phyloP scores from a whole-genome alignment of 2,329 filamentous ascomycete species.

The Dactylonectria macrodidyma region DNA sequence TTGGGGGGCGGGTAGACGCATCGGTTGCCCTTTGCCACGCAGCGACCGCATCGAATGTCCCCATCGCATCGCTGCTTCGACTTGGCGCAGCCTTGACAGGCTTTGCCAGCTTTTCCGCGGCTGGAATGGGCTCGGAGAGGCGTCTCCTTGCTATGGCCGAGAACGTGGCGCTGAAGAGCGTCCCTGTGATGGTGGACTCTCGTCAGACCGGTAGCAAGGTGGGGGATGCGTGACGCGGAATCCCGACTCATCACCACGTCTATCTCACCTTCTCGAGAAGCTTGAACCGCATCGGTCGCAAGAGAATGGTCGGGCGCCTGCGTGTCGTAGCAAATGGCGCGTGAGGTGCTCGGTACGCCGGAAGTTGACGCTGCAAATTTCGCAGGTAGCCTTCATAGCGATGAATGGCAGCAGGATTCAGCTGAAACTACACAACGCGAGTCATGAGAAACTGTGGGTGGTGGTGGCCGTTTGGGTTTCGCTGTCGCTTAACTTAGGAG shows the following conservation, averaged over 20 bases:
- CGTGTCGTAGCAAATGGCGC: constrained; percentile 2
- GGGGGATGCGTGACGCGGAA: background rate
- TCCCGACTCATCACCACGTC: background rate
- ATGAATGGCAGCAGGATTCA: background rate
- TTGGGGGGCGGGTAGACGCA: background rate
- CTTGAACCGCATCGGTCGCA: constrained; percentile 1
- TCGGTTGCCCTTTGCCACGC: background rate
- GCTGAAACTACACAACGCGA: too few species aligned
- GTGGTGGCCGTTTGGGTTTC: too few species aligned
- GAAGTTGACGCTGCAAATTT: background rate
- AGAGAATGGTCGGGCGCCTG: background rate
- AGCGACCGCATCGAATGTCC: background rate
- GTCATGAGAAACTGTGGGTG: too few species aligned
- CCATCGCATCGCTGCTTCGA: constrained; percentile 5
- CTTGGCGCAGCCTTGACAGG: background rate
- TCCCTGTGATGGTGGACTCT: background rate
- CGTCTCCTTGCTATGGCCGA: background rate
- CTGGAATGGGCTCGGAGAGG: background rate
- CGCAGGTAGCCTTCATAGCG: background rate
- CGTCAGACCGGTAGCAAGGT: background rate
- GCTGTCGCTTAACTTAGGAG: too few species aligned
- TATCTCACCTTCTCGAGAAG: background rate
- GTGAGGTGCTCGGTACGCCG: background rate
- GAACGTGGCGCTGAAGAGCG: background rate
- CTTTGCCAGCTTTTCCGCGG: background rate